Conservation (phyloP, 352 stramenopile species). For the Globisporangium mamillatum region DNA sequence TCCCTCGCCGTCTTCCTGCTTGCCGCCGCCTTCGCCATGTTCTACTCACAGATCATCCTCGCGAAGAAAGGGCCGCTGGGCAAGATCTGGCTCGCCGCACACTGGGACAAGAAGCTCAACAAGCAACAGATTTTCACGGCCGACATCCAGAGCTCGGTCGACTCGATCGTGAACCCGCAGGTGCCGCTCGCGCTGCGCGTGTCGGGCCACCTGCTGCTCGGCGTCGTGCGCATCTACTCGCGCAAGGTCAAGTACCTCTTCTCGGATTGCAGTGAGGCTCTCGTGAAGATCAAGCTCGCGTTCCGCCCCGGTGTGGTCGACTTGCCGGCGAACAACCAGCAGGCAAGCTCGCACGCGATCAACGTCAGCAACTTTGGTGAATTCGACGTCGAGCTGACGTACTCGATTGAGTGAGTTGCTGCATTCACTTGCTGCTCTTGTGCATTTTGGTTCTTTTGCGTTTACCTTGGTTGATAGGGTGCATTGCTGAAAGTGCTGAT, state of each 20-base stretch:
- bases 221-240: slow-evolving; percentile 98
- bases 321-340: slow-evolving; percentile 58
- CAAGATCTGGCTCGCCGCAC: slow-evolving; percentile 99
- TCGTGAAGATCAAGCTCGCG: slow-evolving; percentile 99
- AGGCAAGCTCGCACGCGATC: slow-evolving; percentile 70
- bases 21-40: slow-evolving; percentile 75
- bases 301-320: slow-evolving; percentile 87
- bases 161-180: slow-evolving; percentile 96
- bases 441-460: neutral
- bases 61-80: slow-evolving; percentile 98
- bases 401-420: slow-evolving; percentile 74
- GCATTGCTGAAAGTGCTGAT: neutral
- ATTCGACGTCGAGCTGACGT: slow-evolving; percentile 83
- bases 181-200: slow-evolving; percentile 97
- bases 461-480: neutral
- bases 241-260: slow-evolving; percentile 98
- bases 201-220: slow-evolving; percentile 96
- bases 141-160: slow-evolving; percentile 95
- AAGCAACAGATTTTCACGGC: slow-evolving; percentile 98
- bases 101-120: slow-evolving; percentile 99
- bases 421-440: neutral
- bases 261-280: slow-evolving; percentile 97
- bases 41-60: slow-evolving; percentile 99
- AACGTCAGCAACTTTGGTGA: slow-evolving; percentile 86
- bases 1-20: neutral